A percentile compares a stretch with the other conserved stretches of the same genome.
Conservation (phyloP, 331 rosid genomes). For the Dryas integrifolia region DNA sequence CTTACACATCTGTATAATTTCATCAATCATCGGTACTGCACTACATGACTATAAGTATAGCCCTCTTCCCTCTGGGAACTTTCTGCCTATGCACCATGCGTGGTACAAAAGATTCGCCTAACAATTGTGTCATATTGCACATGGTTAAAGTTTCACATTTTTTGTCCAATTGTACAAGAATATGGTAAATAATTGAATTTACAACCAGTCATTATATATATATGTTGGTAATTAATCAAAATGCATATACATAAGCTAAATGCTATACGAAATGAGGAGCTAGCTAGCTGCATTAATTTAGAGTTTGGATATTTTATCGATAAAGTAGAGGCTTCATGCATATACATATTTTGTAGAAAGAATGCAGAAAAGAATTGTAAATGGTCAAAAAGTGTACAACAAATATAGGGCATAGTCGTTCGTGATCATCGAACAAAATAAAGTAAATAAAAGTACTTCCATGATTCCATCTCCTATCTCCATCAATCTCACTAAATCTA, state of each 20-base stretch:
- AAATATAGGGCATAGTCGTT: conserved; percentile 9
- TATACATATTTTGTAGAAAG: too few species aligned
- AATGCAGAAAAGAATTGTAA: conserved; percentile 12
- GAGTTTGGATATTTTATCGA: not conserved
- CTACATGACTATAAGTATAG: conserved; percentile 1
- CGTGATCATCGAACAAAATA: conserved; percentile 7
- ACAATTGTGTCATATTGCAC: conserved; percentile 12
- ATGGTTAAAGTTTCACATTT: not conserved
- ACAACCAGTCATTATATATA: not conserved
- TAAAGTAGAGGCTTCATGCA: conserved; percentile 5
- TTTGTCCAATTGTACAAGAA: not conserved
- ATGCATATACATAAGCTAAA: not conserved
- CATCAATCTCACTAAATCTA: not conserved
- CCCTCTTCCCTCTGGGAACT: not conserved
- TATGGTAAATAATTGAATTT: not conserved
- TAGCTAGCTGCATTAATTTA: too few species aligned
- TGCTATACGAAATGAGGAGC: too few species aligned
- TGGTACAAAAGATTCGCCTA: conserved; percentile 10
- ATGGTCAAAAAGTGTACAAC: conserved; percentile 34
- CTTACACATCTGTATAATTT: not conserved
- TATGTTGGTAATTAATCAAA: not conserved
- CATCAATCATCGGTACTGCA: not conserved
- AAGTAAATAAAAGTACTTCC: conserved; percentile 11
- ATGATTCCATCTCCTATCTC: not conserved
- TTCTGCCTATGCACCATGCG: not conserved